Evolutionary conservation across 2,329 filamentous ascomycete genomes (phyloP), one percentile per base, ranked within the genome.

Genomic region (Microsporum canis): DNA sequence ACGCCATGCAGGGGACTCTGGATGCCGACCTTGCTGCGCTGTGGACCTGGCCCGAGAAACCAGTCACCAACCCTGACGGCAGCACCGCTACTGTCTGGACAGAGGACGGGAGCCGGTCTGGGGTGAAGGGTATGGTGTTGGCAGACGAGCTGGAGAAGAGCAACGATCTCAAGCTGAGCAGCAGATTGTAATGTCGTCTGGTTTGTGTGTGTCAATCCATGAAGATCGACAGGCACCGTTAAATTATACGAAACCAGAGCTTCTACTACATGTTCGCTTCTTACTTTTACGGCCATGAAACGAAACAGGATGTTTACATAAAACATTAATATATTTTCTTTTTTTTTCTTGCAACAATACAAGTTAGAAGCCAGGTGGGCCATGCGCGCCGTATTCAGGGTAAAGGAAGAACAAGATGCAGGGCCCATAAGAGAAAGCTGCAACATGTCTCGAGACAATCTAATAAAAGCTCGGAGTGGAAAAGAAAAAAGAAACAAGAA

Each of bases 1-100:
- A 78, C 63, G 75, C 75, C 8, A 64, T 80, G 7, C 74, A 79
- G 65, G 76, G 75, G 1, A 73, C 64, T 0, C 70, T 81, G 14
- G 73, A 71, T n/a, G 65, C 70, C 0, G 77, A 76, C 41, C 67
- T 78, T 55, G 65, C 61, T 7, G 64, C 73, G 12, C 62, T 78
- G 47, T 81, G 79, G 79, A 62, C 67, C 5, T 79, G 76, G 77
- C 69, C 69, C 12, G 65, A 65, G 56, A 62, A 59, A 29, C 57
- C 58, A 27, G 33, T 27, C 29, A 47, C 45, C 2, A 56, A 29
- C 29, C 58, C 27, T 8, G 57, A 57, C 29, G 63, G 64, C 17
- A 63, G 65, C 38, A 59, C 57, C 0, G 63, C 66, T 5, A 70
- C 73, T 51, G 66, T 71, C 36, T 73, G 71, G 10, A 70, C 68